phyloP scores from a whole-genome alignment of 257 asterid species.

The Vinca minor region DNA sequence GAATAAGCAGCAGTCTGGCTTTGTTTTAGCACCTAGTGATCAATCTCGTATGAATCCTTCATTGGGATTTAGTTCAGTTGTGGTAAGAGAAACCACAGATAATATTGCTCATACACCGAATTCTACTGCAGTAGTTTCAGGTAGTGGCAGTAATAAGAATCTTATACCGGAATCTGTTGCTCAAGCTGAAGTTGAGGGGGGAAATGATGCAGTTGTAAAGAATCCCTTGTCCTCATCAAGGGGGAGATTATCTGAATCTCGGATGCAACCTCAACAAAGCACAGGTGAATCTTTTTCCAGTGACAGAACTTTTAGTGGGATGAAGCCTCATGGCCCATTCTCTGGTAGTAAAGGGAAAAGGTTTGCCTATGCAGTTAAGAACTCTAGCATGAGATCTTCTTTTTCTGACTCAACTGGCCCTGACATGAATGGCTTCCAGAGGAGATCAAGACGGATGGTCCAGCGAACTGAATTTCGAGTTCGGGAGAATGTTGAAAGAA shows the following conservation, averaged over 20 bases:
- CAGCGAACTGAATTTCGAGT: slow-evolving; percentile 69
- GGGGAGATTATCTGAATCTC: slow-evolving; percentile 40
- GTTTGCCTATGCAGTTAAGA: slow-evolving; percentile 62
- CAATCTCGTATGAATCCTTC: slow-evolving; percentile 31
- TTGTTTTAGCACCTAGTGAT: slow-evolving; percentile 27
- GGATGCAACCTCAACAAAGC: slow-evolving; percentile 27
- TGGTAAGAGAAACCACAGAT: slow-evolving; percentile 23
- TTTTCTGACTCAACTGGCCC: slow-evolving; percentile 28
- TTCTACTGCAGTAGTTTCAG: slow-evolving; percentile 26
- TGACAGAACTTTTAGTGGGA: slow-evolving; percentile 37
- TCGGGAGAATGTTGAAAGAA: slow-evolving; percentile 65
- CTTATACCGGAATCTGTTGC: slow-evolving; percentile 25
- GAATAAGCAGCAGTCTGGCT: slow-evolving; percentile 38
- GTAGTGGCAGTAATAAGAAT: slow-evolving; percentile 27
- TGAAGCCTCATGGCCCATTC: slow-evolving; percentile 36
- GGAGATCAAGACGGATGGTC: slow-evolving; percentile 63
- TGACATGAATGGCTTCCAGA: slow-evolving; percentile 56
- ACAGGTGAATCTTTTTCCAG: slow-evolving; percentile 30
- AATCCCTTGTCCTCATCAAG: slow-evolving; percentile 26
- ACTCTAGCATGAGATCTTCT: slow-evolving; percentile 37
- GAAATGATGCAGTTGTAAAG: slow-evolving; percentile 27
- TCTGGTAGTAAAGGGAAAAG: slow-evolving; percentile 63
- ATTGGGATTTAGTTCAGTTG: slow-evolving; percentile 22
- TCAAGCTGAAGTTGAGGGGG: slow-evolving; percentile 36
- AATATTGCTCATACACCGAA: slow-evolving; percentile 17